Percentiles rank a stretch among this genome's conserved stretches.
Conservation (phyloP, 441 rosid genomes). For the Dalechampia spathulata region DNA sequence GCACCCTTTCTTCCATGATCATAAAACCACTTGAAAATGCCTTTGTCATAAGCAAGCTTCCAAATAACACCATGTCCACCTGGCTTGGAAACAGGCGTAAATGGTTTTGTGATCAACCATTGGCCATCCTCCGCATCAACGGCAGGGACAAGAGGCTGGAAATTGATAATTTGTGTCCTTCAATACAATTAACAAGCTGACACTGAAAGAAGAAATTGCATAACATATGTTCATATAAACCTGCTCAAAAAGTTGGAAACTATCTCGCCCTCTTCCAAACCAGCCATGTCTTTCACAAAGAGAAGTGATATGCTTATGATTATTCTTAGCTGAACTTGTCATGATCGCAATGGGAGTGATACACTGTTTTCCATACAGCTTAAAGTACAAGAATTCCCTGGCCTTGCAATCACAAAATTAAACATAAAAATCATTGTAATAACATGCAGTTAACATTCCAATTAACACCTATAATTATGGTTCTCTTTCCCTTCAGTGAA, state of each 20-base stretch:
- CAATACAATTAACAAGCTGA: conserved; percentile 6
- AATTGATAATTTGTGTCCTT: conserved; percentile 20
- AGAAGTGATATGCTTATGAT: conserved; percentile 65
- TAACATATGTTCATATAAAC: conserved; percentile 30
- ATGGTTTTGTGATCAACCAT: conserved; percentile 71
- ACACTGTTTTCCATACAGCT: conserved; percentile 73
- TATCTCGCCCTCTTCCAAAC: conserved; percentile 91
- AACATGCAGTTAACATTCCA: conserved; percentile 9
- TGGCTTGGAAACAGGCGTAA: conserved; percentile 78
- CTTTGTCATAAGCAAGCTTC: conserved; percentile 93
- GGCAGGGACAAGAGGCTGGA: conserved; percentile 87
- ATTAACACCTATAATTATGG: not conserved
- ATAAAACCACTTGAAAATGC: conserved; percentile 74
- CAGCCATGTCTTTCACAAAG: conserved; percentile 70
- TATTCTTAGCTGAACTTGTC: conserved; percentile 95
- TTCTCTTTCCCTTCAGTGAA: conserved; percentile 3
- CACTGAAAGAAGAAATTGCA: not conserved
- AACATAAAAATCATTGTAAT: conserved; percentile 1
- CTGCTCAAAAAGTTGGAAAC: conserved; percentile 90
- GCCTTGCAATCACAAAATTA: conserved; percentile 41
- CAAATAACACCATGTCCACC: conserved; percentile 98
- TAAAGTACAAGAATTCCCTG: conserved; percentile 86
- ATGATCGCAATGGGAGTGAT: conserved; percentile 89
- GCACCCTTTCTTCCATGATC: conserved; percentile 88
- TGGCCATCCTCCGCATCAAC: conserved; percentile 78